These are phyloP conservation scores for Silene uniflora DNA, from an alignment of 148 eudicot species.

Conservation along the genomic window DNA sequence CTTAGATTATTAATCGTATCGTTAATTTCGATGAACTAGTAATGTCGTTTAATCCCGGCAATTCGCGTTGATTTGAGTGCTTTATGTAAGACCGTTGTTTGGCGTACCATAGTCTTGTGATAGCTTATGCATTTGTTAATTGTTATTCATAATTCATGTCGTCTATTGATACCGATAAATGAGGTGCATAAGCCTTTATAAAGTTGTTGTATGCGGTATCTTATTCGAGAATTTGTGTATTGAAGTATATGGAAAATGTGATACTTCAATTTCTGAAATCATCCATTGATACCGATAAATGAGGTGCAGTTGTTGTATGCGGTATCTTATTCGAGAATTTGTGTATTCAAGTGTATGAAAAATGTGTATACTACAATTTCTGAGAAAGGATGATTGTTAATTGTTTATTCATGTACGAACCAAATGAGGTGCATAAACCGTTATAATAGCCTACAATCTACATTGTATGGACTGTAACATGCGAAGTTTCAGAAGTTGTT, in stretches of 20 bases:
- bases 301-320: neutral
- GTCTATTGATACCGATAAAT: too few species aligned
- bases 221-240: neutral
- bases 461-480: neutral
- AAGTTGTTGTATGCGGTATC: too few species aligned
- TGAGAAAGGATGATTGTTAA: too few species aligned
- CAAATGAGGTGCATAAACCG: neutral
- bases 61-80: neutral
- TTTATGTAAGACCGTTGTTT: too few species aligned
- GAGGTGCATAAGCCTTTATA: neutral
- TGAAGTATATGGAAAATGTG: neutral
- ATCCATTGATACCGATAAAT: too few species aligned
- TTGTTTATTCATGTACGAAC: too few species aligned
- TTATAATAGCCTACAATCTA: neutral
- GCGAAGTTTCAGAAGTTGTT: neutral
- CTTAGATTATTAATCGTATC: neutral
- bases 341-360: neutral
- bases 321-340: neutral
- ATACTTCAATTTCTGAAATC: neutral
- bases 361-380: slow-evolving; percentile 2
- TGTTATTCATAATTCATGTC: too few species aligned
- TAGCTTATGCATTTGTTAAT: too few species aligned
- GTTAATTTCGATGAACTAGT: neutral
- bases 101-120: too few species aligned
- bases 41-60: neutral